Percentiles rank a stretch among this genome's conserved stretches.
Evolutionary conservation across 768 basidiomycete species (phyloP).

Genomic region (Tricholoma bakamatsutake): DNA sequence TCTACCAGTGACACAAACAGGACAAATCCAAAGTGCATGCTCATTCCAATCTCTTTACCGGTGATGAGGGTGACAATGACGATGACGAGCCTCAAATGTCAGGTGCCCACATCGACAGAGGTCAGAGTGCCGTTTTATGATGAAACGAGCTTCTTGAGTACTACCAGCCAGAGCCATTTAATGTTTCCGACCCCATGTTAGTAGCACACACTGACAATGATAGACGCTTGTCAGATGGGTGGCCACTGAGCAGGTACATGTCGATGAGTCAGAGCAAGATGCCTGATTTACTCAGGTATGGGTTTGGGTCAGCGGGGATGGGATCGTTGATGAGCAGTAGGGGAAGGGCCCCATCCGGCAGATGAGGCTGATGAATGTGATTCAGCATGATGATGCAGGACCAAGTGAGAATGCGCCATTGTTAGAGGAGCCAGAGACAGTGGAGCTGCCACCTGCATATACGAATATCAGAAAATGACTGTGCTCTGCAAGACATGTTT

Average conservation of each 20-base stretch:
- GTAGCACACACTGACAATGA: slow-evolving; percentile 22
- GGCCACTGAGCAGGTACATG: slow-evolving; percentile 33
- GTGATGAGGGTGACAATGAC: slow-evolving; percentile 53
- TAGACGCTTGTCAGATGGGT: slow-evolving; percentile 19
- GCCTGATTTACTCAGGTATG: slow-evolving; percentile 30
- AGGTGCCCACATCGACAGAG: slow-evolving; percentile 12
- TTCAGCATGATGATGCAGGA: slow-evolving; percentile 85
- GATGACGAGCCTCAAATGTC: neutral
- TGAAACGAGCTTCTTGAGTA: slow-evolving; percentile 58
- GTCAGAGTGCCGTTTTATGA: slow-evolving; percentile 6
- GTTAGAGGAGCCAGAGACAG: slow-evolving; percentile 53
- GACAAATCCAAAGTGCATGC: slow-evolving; percentile 33
- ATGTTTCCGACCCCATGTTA: slow-evolving; percentile 57
- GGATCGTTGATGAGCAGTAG: slow-evolving; percentile 22
- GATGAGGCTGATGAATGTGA: slow-evolving; percentile 69
- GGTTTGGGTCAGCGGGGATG: slow-evolving; percentile 17
- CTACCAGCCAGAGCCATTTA: slow-evolving; percentile 72
- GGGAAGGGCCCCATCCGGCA: slow-evolving; percentile 45
- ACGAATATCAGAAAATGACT: slow-evolving; percentile 46
- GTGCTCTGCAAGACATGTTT: neutral
- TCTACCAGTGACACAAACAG: slow-evolving; percentile 22
- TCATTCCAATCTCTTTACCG: slow-evolving; percentile 61
- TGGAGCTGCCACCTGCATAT: slow-evolving; percentile 82
- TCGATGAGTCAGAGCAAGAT: slow-evolving; percentile 42
- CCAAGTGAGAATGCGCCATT: slow-evolving; percentile 30